A percentile compares a stretch with the other conserved stretches of the same genome.
phyloP scores from a whole-genome alignment of 2,329 filamentous ascomycete genomes.

The Talaromyces atroroseus region DNA sequence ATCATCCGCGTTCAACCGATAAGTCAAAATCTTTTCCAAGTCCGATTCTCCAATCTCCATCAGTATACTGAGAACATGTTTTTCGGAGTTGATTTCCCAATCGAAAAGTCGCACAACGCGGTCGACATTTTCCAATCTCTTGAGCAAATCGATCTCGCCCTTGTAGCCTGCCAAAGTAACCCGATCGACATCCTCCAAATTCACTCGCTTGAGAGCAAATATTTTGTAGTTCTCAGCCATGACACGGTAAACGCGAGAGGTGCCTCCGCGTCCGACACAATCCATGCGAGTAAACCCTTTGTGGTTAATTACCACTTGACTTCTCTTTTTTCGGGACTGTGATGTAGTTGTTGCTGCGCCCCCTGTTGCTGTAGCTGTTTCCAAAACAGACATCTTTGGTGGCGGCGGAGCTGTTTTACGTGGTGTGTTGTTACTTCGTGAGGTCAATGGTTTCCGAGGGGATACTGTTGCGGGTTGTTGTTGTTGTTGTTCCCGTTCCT shows the following conservation, averaged over 20 bases:
- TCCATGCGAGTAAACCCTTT: slow-evolving; percentile 87
- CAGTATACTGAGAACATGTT: slow-evolving; percentile 79
- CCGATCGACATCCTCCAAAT: slow-evolving; percentile 84
- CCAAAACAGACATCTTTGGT: slow-evolving; percentile 94
- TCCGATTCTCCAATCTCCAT: slow-evolving; percentile 98
- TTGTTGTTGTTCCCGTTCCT: slow-evolving; percentile 36
- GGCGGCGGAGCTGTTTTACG: slow-evolving; percentile 69
- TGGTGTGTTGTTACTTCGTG: slow-evolving; percentile 64
- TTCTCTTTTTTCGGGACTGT: slow-evolving; percentile 69
- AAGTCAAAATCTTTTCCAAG: slow-evolving; percentile 75
- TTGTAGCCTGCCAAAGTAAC: slow-evolving; percentile 79
- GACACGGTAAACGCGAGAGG: slow-evolving; percentile 89
- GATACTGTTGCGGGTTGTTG: slow-evolving; percentile 42
- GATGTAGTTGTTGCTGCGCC: slow-evolving; percentile 72
- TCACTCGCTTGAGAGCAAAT: slow-evolving; percentile 88
- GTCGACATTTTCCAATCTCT: slow-evolving; percentile 75
- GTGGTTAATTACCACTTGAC: slow-evolving; percentile 81
- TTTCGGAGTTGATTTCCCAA: slow-evolving; percentile 89
- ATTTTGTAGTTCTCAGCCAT: slow-evolving; percentile 96
- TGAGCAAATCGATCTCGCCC: slow-evolving; percentile 88
- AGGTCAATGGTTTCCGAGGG: slow-evolving; percentile 45
- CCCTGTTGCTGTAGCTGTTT: slow-evolving; percentile 77
- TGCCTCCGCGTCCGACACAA: slow-evolving; percentile 85
- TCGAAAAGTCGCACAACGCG: slow-evolving; percentile 87
- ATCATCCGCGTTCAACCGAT: slow-evolving; percentile 65